phyloP scores from a whole-genome alignment of 2,329 filamentous ascomycete species.

The Ramularia endophylla region DNA sequence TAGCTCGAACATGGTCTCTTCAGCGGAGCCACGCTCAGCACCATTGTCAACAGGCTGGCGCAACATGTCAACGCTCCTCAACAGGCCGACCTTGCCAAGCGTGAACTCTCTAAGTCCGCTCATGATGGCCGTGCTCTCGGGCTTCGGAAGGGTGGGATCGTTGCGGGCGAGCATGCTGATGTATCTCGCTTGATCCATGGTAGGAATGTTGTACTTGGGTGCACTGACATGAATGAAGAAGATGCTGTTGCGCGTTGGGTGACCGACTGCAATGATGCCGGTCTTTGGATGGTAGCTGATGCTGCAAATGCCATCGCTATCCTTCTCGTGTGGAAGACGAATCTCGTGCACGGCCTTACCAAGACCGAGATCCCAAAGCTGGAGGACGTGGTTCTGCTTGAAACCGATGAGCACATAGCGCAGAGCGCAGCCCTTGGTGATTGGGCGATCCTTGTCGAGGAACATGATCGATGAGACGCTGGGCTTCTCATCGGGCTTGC shows the following conservation, averaged over 20 bases:
- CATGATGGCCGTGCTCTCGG: conserved; percentile 94
- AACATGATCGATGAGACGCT: conserved; percentile 96
- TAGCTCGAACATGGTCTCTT: conserved; percentile 80
- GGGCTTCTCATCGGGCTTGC: conserved; percentile 63
- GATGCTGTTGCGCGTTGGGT: conserved; percentile 93
- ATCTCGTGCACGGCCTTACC: conserved; percentile 96
- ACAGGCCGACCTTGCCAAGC: conserved; percentile 75
- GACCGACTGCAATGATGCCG: conserved; percentile 89
- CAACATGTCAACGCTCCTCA: conserved; percentile 87
- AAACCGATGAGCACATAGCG: conserved; percentile 96
- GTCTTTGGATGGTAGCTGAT: conserved; percentile 89
- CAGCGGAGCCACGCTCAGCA: conserved; percentile 51
- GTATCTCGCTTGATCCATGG: conserved; percentile 82
- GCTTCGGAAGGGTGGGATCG: conserved; percentile 68
- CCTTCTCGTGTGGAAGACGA: conserved; percentile 72
- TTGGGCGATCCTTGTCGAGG: conserved; percentile 92
- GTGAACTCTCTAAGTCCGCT: conserved; percentile 95
- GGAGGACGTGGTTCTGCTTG: conserved; percentile 98
- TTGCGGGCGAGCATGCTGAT: conserved; percentile 70
- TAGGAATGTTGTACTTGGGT: conserved; percentile 77
- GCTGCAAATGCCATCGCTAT: conserved; percentile 96
- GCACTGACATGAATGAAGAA: conserved; percentile 96
- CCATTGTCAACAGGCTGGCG: conserved; percentile 54
- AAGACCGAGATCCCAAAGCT: conserved; percentile 95
- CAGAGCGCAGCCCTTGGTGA: conserved; percentile 80